Percentiles rank a stretch among this genome's conserved stretches.
These are phyloP conservation scores for Monosporozyma siamensis DNA, from an alignment of 805 yeast species.

Conservation along the genomic window DNA sequence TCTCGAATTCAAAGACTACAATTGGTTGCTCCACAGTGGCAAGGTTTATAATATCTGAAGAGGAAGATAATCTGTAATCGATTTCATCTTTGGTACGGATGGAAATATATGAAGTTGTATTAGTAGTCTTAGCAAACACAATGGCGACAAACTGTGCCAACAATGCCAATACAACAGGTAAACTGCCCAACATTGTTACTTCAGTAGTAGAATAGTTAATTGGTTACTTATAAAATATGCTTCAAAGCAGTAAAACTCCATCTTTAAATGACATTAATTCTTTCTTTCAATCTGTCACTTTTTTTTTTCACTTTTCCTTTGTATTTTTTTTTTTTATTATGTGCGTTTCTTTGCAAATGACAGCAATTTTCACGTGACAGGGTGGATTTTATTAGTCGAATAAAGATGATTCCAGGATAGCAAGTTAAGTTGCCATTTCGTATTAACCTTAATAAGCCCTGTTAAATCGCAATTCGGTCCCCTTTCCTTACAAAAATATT, in stretches of 20 bases:
- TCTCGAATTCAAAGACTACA: slow-evolving; percentile 18
- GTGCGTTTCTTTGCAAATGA: background rate
- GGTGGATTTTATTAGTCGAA: too few relatives aligned
- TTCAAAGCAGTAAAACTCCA: too few relatives aligned
- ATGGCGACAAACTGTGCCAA: slow-evolving; percentile 4
- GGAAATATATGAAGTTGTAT: slow-evolving; percentile 8
- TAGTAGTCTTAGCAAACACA: slow-evolving; percentile 3
- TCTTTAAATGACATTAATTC: too few relatives aligned
- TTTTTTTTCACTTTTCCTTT: background rate
- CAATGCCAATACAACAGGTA: background rate
- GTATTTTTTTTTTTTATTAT: background rate
- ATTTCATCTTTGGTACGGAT: slow-evolving; percentile 3
- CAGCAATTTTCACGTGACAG: background rate
- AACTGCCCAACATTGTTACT: slow-evolving; percentile 4
- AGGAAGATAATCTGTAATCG: slow-evolving; percentile 3
- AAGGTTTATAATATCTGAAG: slow-evolving; percentile 5
- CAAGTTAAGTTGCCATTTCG: too few relatives aligned
- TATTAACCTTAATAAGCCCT: too few relatives aligned
- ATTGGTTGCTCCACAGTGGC: slow-evolving; percentile 15
- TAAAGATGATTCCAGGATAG: too few relatives aligned
- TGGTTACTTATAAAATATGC: too few relatives aligned
- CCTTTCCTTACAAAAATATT: too few relatives aligned
- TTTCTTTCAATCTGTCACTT: background rate
- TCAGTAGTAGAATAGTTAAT: too few relatives aligned
- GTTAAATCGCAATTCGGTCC: too few relatives aligned